Evolutionary conservation across 1,139 yeast genomes (phyloP), one percentile per base, ranked within the genome.

Genomic region (Suhomyces bolitotheri): DNA sequence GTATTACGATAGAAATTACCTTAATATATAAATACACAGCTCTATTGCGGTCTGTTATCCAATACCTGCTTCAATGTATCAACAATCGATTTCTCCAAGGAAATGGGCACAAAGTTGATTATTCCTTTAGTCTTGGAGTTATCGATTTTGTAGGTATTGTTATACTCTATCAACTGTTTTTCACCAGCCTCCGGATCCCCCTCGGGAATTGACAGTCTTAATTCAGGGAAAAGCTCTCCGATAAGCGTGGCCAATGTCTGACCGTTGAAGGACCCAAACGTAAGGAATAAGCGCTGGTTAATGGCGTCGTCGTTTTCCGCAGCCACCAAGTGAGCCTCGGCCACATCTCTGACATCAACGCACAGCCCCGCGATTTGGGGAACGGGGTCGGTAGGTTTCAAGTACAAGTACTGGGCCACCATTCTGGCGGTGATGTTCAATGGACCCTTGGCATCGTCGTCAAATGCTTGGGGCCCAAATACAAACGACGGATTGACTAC

Each of bases 381-480:
- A 17, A 8, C 20, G 6, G 20, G 6, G 6, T 17, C 20, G 8
- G 20, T 8, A 7, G 20, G 20, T 7, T 17, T 6, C 20, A 17
- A 17, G 8, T 6, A 17, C 6, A 17, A 8, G 20, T 17, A 17
- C n/a, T n/a, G n/a, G n/a, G n/a, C n/a, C n/a, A n/a, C n/a, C 6
- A 17, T 17, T 8, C 11, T 10, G 25, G 7, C 11, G 13, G 13
- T 22, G 7, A 6, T 6, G 11, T 22, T 22, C 11, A 22, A 6
- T 5, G 25, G 6, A 7, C 25, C 25, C 25, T 22, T 22, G 6
- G 25, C 25, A 7, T 22, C 25, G 11, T 7, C 7, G 25, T 22
- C 25, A 22, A 22, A 10, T 6, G 25, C 25, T 22, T 22, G 25
- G 10, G 25, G 25, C n/a, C 25, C 25, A 11, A 22, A 22, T 11